A percentile compares a stretch with the other conserved stretches of the same genome.
Evolutionary conservation across 2,329 filamentous ascomycete species (phyloP).

Genomic region (Ambrosiella xylebori): DNA sequence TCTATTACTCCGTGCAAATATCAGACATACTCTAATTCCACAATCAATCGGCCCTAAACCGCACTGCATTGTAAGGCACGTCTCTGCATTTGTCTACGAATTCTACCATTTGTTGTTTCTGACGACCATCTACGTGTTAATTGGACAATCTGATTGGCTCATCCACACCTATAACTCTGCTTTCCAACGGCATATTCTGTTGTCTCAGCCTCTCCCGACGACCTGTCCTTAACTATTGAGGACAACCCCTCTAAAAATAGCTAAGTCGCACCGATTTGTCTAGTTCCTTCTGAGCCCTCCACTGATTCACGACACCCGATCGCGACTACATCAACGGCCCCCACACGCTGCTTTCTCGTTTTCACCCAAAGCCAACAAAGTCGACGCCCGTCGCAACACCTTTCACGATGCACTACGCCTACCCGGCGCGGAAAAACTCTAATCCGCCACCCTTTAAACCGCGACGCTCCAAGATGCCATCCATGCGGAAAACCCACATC

Average conservation of each 20-base stretch:
- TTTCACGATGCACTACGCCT: conserved; percentile 66
- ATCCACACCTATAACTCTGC: not conserved
- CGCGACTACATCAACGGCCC: not conserved
- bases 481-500: conserved; percentile 43
- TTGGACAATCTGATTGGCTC: not conserved
- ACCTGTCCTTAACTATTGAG: not conserved
- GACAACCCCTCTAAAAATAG: not conserved
- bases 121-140: not conserved
- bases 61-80: not conserved
- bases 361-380: not conserved
- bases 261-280: not conserved
- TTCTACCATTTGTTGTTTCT: not conserved
- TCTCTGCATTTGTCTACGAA: not conserved
- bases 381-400: conserved; percentile 1
- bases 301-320: not conserved
- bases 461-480: conserved; percentile 35
- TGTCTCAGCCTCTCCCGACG: not conserved
- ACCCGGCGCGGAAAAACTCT: conserved; percentile 71
- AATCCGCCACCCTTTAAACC: conserved; percentile 54
- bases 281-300: not conserved
- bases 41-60: not conserved
- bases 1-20: conserved; percentile 1
- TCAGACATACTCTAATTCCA: not conserved
- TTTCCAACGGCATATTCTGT: not conserved
- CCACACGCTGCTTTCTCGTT: not conserved